These are phyloP conservation scores for Aaosphaeria pasadenensis DNA, from an alignment of 2,329 filamentous ascomycete species.

Conservation along the genomic window DNA sequence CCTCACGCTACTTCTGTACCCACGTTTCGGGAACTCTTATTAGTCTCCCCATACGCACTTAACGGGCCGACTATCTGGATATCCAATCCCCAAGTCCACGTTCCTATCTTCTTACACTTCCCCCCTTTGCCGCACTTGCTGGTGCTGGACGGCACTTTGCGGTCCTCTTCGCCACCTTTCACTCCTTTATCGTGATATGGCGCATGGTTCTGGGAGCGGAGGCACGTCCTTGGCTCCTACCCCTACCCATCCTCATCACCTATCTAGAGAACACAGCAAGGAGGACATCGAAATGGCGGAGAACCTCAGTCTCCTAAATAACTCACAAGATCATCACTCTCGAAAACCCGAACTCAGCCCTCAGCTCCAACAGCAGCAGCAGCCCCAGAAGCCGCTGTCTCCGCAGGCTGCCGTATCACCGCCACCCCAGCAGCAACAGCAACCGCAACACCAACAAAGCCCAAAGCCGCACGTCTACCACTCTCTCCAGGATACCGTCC, in stretches of 20 bases:
- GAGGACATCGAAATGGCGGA: constrained; percentile 51
- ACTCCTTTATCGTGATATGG: constrained; percentile 15
- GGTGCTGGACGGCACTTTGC: no score
- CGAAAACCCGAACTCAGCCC: constrained; percentile 14
- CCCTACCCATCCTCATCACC: constrained; percentile 34
- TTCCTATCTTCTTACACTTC: no score
- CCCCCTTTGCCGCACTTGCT: no score
- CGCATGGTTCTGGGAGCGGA: constrained; percentile 25
- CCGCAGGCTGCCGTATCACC: no score
- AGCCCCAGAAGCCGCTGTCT: constrained; percentile 1
- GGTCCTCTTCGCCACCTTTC: no score
- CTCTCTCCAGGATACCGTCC: constrained; percentile 38
- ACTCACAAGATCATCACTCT: constrained; percentile 37
- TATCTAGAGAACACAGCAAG: constrained; percentile 45
- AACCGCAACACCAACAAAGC: no score
- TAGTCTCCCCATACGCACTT: no score
- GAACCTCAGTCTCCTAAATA: constrained; percentile 44
- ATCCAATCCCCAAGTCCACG: no score
- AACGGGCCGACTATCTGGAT: no score
- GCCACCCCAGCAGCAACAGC: no score
- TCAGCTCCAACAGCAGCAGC: constrained; percentile 18
- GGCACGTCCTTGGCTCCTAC: constrained; percentile 37
- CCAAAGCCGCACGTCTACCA: constrained; percentile 33
- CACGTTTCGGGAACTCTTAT: no score
- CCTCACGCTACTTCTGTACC: no score